Evolutionary conservation across 129 eudicot species (phyloP), one percentile per base, ranked within the genome.

Genomic region (Flaveria bidentis): DNA sequence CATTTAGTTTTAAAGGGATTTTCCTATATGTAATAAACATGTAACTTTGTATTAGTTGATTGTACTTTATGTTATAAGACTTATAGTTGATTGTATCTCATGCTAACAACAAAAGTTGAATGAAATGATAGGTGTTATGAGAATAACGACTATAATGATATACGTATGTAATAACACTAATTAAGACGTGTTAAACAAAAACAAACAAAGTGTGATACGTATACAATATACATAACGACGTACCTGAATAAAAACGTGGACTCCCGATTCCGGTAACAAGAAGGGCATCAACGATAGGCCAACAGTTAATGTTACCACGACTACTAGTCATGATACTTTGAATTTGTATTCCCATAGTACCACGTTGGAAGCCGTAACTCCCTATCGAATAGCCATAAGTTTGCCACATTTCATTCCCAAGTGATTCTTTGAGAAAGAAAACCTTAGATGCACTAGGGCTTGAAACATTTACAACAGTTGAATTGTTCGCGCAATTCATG

Each of bases 351-450:
- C 82, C 71, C 57, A 76, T 58, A 26, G 66, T 13, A 22, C 83
- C 82, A 9, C 10, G n/a, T 30, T 10, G 22, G 33, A 53, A 67
- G 22, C 25, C 78, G 12, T 14, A 22, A 6, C 52, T 14, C 61
- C 85, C 80, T 71, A 86, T 30, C 14, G 79, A 72, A 57, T 46
- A 80, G 42, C 56, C 89, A 63, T 79, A 69, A 15, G 56, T 80
- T 77, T 86, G 82, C 89, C 85, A 79, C 55, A 18, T 56, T 64
- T 82, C 75, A 13, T 46, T 78, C 12, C 84, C 86, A 0, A 26
- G 49, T 57, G 78, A 52, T 58, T 71, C 52, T 50, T 39, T 66
- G 16, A 79, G 67, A 61, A 0, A 64, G 64, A 82, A 76, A 0
- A 82, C 74, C 18, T 36, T 36, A 36, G 41, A 36, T 36, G 0